Evolutionary conservation across 1,284 basidiomycete genomes (phyloP).

Genomic region (Hemileia vastatrix): DNA sequence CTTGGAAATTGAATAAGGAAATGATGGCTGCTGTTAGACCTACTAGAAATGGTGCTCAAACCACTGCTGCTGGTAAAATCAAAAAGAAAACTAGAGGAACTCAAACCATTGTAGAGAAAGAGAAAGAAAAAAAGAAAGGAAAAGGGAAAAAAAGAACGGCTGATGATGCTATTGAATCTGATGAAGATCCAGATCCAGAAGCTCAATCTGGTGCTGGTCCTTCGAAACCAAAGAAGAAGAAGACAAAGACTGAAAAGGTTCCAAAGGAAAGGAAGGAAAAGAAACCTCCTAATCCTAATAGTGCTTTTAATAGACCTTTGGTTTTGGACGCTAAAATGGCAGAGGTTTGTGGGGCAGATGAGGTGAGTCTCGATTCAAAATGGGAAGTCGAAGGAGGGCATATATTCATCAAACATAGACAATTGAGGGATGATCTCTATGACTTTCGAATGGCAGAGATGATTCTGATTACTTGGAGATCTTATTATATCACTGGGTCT

Average conservation of each 20-base stretch:
- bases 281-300: slow-evolving; percentile 34
- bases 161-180: neutral
- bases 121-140: neutral
- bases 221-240: slow-evolving; percentile 29
- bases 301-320: too few relatives aligned
- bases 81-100: too few relatives aligned
- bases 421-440: too few relatives aligned
- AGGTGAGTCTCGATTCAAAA: too few relatives aligned
- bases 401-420: too few relatives aligned
- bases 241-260: slow-evolving; percentile 29
- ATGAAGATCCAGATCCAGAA: slow-evolving; percentile 21
- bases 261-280: slow-evolving; percentile 28
- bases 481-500: slow-evolving; percentile 6
- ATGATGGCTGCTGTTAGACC: neutral
- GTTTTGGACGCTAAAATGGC: too few relatives aligned
- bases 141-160: neutral
- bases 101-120: neutral
- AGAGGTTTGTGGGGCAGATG: too few relatives aligned
- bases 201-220: neutral
- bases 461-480: too few relatives aligned
- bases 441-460: too few relatives aligned
- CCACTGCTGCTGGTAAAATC: neutral
- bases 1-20: neutral
- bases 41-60: neutral
- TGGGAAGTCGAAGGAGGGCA: too few relatives aligned